Conservation (phyloP, 2,329 filamentous ascomycete species). For the Microcyclosporella mali region DNA sequence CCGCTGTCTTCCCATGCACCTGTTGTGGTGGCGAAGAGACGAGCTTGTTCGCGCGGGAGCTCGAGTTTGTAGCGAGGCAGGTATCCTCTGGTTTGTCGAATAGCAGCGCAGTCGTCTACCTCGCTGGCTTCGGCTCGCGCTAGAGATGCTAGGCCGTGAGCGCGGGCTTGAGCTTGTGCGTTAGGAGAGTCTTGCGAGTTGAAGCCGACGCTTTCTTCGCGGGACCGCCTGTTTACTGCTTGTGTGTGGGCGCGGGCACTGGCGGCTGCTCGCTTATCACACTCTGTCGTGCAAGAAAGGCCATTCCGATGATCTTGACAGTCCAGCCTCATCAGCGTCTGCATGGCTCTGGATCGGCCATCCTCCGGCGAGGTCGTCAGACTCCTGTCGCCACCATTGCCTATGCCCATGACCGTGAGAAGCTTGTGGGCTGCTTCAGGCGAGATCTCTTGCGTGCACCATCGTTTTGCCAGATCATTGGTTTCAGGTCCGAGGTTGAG, state of each 20-base stretch:
- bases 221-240: background rate
- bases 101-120: conserved; percentile 1
- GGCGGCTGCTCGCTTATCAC: conserved; percentile 1
- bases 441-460: conserved; percentile 21
- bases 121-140: conserved; percentile 11
- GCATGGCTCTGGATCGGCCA: no score
- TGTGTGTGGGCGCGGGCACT: conserved; percentile 7
- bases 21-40: conserved; percentile 26
- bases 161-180: conserved; percentile 5
- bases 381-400: no score
- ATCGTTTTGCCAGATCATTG: conserved; percentile 12
- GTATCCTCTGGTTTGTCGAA: conserved; percentile 8
- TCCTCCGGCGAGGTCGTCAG: no score
- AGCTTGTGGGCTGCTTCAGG: conserved; percentile 1
- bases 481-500: conserved; percentile 2
- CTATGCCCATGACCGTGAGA: background rate
- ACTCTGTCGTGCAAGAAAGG: no score
- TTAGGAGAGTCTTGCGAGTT: background rate
- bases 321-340: no score
- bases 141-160: conserved; percentile 7
- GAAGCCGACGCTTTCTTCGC: conserved; percentile 9
- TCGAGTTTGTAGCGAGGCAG: conserved; percentile 24
- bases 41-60: conserved; percentile 23
- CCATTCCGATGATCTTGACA: no score
- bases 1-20: conserved; percentile 27